Evolutionary conservation across 305 asterid genomes (phyloP).

Genomic region (Fraxinus baroniana): DNA sequence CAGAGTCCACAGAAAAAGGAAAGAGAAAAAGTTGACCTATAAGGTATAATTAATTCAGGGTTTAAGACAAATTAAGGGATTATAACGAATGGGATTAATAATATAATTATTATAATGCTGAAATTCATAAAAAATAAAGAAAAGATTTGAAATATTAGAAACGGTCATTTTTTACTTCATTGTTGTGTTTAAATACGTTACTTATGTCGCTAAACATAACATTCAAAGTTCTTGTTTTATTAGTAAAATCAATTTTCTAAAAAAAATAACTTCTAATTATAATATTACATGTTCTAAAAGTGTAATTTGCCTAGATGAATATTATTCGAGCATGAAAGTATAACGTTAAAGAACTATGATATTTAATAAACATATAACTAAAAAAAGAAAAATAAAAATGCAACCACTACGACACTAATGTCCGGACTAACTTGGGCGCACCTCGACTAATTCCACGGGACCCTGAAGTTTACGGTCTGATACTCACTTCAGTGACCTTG

Average conservation of each 20-base stretch:
- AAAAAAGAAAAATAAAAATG: no score
- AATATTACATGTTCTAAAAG: no score
- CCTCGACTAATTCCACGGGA: no score
- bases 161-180: not conserved
- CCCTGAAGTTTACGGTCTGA: no score
- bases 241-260: no score
- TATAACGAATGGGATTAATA: not conserved
- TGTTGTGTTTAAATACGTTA: no score
- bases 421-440: no score
- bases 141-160: not conserved
- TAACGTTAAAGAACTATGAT: not conserved
- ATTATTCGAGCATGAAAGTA: not conserved
- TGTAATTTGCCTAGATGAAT: not conserved
- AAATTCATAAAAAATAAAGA: not conserved
- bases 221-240: no score
- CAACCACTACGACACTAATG: not conserved
- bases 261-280: not conserved
- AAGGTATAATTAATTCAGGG: not conserved
- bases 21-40: slow-evolving; percentile 31
- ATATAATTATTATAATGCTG: not conserved
- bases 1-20: slow-evolving; percentile 24
- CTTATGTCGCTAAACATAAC: not conserved
- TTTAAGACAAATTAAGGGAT: slow-evolving; percentile 24
- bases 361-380: not conserved
- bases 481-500: no score